phyloP scores from a whole-genome alignment of 208 protist genomes.

The Leishmania amazonensis region DNA sequence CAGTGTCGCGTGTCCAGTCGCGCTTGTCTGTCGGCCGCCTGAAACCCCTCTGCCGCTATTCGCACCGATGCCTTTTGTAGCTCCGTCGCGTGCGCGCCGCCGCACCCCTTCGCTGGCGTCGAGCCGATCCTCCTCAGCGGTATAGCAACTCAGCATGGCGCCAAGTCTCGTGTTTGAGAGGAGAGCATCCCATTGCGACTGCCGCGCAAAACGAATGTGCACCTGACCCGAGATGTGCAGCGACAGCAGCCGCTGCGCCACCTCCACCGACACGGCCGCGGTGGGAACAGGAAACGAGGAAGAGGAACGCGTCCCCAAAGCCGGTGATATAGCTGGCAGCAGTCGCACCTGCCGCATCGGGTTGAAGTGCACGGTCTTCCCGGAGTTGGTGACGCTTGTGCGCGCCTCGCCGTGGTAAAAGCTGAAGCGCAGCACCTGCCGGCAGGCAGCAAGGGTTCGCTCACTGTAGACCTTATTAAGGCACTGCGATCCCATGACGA shows the following conservation, averaged over 20 bases:
- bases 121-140: neutral
- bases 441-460: conserved; percentile 15
- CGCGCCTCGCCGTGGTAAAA: conserved; percentile 35
- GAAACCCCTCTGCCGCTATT: neutral
- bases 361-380: conserved; percentile 22
- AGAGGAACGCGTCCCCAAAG: neutral
- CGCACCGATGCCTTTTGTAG: neutral
- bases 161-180: conserved; percentile 4
- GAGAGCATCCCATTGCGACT: conserved; percentile 26
- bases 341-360: conserved; percentile 21
- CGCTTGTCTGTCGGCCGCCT: neutral
- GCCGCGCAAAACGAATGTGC: neutral
- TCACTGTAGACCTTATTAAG: conserved; percentile 9
- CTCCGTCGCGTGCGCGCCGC: conserved; percentile 2
- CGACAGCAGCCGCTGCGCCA: conserved; percentile 20
- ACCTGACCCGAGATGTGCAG: conserved; percentile 5
- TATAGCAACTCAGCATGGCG: conserved; percentile 4
- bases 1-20: neutral
- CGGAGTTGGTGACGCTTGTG: conserved; percentile 32
- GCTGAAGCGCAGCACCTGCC: conserved; percentile 23
- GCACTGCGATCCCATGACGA: conserved; percentile 16
- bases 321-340: neutral
- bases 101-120: conserved; percentile 16
- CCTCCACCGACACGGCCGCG: neutral
- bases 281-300: neutral